Percentiles rank a stretch among this genome's conserved stretches.
Conservation (phyloP, 2,329 filamentous ascomycete genomes). For the Dothidotthia symphoricarpi region DNA sequence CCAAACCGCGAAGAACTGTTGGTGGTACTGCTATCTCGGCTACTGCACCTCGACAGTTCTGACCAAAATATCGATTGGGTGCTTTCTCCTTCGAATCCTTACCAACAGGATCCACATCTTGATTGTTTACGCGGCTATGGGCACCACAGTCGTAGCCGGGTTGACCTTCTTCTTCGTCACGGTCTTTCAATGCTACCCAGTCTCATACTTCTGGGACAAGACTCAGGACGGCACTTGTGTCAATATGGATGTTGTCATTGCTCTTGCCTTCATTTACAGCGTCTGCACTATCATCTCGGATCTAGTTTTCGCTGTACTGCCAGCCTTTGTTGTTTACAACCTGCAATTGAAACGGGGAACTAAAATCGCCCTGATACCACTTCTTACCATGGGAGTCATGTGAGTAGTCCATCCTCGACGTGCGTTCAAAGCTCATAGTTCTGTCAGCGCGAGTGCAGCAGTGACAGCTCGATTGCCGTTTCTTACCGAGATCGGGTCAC, state of each 20-base stretch:
- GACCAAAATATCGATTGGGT: slow-evolving; percentile 37
- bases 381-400: slow-evolving; percentile 55
- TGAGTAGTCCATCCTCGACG: slow-evolving; percentile 19
- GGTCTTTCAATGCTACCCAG: slow-evolving; percentile 52
- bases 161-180: slow-evolving; percentile 48
- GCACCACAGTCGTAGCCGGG: slow-evolving; percentile 38
- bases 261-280: slow-evolving; percentile 49
- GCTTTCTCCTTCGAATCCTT: slow-evolving; percentile 33
- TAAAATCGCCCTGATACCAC: slow-evolving; percentile 49
- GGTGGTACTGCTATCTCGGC: slow-evolving; percentile 38
- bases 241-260: slow-evolving; percentile 41
- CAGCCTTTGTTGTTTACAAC: slow-evolving; percentile 52
- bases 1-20: slow-evolving; percentile 27
- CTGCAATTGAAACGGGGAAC: slow-evolving; percentile 51
- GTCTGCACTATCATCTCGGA: slow-evolving; percentile 49
- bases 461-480: slow-evolving; percentile 35
- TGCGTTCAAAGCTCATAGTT: slow-evolving; percentile 4
- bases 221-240: slow-evolving; percentile 44
- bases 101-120: slow-evolving; percentile 30
- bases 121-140: slow-evolving; percentile 43
- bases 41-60: slow-evolving; percentile 34
- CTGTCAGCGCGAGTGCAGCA: slow-evolving; percentile 31
- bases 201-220: slow-evolving; percentile 52
- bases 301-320: slow-evolving; percentile 51
- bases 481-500: slow-evolving; percentile 26